phyloP scores from a whole-genome alignment of 2,329 filamentous ascomycete species.

The Lachnellula willkommii region DNA sequence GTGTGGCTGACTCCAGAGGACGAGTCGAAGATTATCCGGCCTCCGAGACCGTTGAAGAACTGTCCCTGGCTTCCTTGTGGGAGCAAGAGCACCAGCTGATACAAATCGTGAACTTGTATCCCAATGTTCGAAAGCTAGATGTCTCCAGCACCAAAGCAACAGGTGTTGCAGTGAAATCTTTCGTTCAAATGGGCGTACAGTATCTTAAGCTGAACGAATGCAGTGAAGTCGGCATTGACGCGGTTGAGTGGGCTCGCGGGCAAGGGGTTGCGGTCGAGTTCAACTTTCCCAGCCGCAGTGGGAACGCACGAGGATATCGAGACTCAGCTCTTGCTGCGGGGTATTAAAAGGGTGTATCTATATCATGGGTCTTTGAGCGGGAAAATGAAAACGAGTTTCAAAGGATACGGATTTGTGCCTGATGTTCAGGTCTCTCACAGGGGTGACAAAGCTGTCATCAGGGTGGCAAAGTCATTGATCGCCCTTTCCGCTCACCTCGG shows the following conservation, averaged over 20 bases:
- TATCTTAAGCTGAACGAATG: slow-evolving; percentile 27
- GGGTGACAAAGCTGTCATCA: background rate
- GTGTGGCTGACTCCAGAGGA: slow-evolving; percentile 1
- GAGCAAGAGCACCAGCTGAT: slow-evolving; percentile 18
- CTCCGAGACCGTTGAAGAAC: slow-evolving; percentile 21
- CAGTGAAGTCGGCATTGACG: slow-evolving; percentile 24
- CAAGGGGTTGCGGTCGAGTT: slow-evolving; percentile 25
- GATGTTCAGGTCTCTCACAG: background rate
- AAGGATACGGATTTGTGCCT: background rate
- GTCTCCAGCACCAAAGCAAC: slow-evolving; percentile 27
- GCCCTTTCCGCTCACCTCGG: background rate
- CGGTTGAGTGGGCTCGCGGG: slow-evolving; percentile 29
- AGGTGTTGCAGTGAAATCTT: slow-evolving; percentile 31
- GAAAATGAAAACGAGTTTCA: background rate
- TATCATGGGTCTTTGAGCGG: background rate
- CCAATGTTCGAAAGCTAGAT: slow-evolving; percentile 25
- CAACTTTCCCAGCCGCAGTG: slow-evolving; percentile 4
- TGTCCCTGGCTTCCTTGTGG: slow-evolving; percentile 14
- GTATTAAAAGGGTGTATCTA: background rate
- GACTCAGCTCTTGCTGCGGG: background rate
- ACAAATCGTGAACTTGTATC: slow-evolving; percentile 20
- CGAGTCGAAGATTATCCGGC: slow-evolving; percentile 18
- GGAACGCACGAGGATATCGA: background rate
- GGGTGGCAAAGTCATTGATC: background rate
- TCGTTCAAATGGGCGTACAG: slow-evolving; percentile 27